Conservation (phyloP, 495 filamentous ascomycete species). For the Talaromyces wortmannii region DNA sequence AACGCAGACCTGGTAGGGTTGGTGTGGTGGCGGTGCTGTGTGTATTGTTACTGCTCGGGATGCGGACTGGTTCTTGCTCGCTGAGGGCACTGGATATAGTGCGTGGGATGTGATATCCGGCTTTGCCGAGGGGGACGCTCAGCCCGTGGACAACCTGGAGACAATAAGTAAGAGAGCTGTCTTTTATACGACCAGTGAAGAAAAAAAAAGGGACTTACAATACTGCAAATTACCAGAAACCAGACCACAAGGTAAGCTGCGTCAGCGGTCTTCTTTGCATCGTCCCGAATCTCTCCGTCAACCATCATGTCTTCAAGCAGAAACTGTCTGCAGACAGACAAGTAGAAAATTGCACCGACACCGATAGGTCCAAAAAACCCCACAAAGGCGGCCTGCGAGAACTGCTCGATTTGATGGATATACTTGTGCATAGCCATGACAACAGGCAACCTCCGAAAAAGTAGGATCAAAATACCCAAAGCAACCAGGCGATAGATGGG, state of each 20-base stretch:
- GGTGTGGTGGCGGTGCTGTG: constrained; percentile 29
- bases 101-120: constrained; percentile 71
- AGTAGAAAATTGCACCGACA: constrained; percentile 87
- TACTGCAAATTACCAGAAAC: constrained; percentile 81
- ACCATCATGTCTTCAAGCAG: constrained; percentile 42
- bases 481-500: constrained; percentile 72
- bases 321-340: constrained; percentile 73
- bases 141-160: constrained; percentile 75
- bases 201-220: constrained; percentile 51
- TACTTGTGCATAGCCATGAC: constrained; percentile 66
- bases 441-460: constrained; percentile 73
- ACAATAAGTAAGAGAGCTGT: constrained; percentile 8
- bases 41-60: constrained; percentile 18
- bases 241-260: constrained; percentile 68
- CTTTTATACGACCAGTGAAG: neutral
- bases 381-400: constrained; percentile 70
- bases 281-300: constrained; percentile 53
- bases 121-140: constrained; percentile 76
- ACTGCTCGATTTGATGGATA: constrained; percentile 73
- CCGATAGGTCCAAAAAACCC: constrained; percentile 95
- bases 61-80: constrained; percentile 23
- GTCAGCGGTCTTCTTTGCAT: constrained; percentile 59
- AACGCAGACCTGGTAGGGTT: constrained; percentile 9
- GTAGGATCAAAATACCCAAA: constrained; percentile 72
- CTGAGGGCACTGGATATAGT: constrained; percentile 60